Evolutionary conservation across 306 rosid species (phyloP), one percentile per base, ranked within the genome.

Genomic region (Quercus cerris): DNA sequence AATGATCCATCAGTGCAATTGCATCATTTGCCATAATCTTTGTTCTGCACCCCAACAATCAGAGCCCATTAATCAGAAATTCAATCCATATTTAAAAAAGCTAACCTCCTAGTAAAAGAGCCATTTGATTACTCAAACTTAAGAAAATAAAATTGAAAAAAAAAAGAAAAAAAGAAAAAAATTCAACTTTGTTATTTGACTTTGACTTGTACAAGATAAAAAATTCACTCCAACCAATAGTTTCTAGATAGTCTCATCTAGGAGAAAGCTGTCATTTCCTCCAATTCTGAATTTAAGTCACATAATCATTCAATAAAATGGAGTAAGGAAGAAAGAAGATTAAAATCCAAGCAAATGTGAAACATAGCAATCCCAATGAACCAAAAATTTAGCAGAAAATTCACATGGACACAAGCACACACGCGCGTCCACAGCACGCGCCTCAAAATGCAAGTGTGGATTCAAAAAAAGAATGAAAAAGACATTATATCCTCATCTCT

Each of bases 21-120:
- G 97, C 97, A 77, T 95, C 99, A 92, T 84, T 88, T 19, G 99
- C 98, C 99, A 95, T 93, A 52, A 78, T 89, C 82, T 11, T 76
- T 61, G 97, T 95, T 87, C 99, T 95, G 98, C 93, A 89, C 28
- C 87, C 87, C 81, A 85, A 76, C 28, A 81, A 51, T 52, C 61
- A 79, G 3, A 31, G 28, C 73, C 30, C 14, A 30, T 44, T 4
- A 54, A 61, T 67, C 62, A 61, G 71, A 80, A 51, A 72, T 35
- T 46, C 58, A 19, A 38, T 63, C 28, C 19, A 63, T 28, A 33
- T 63, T 63, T 1, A 9, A 59, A 59, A 58, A 11, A 11, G 4
- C 17, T 59, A 59, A 22, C 31, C 1, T 9, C 54, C 54, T 4
- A 35, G 15, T 35, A 7, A 19, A 33, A 67, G 72, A 66, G 6